Percentiles rank a stretch among this genome's conserved stretches.
Conservation (phyloP, 2,329 filamentous ascomycete species). For the Decorospora gaudefroyi region DNA sequence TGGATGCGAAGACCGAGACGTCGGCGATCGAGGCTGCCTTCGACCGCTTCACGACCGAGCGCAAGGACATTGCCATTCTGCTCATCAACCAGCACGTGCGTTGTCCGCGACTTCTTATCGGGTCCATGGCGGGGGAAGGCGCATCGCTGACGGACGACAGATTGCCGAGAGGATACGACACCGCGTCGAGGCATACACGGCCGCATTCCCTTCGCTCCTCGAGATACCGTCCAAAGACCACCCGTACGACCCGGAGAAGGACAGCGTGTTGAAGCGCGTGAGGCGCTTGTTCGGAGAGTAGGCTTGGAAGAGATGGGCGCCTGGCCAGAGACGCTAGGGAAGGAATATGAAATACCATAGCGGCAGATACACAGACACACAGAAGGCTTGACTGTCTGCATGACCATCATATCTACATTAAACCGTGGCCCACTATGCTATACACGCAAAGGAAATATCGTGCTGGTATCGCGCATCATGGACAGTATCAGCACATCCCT, state of each 20-base stretch:
- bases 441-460: slow-evolving; percentile 15
- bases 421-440: slow-evolving; percentile 6
- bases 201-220: slow-evolving; percentile 92
- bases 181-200: slow-evolving; percentile 86
- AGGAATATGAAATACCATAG: too few relatives aligned
- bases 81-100: slow-evolving; percentile 96
- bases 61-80: slow-evolving; percentile 96
- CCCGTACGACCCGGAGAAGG: slow-evolving; percentile 98
- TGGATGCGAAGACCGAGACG: slow-evolving; percentile 90
- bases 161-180: slow-evolving; percentile 92
- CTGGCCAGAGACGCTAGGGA: too few relatives aligned
- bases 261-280: slow-evolving; percentile 92
- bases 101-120: background rate
- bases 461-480: slow-evolving; percentile 26
- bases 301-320: slow-evolving; percentile 7
- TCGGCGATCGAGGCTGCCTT: slow-evolving; percentile 87
- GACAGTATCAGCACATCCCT: slow-evolving; percentile 3
- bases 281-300: slow-evolving; percentile 74
- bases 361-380: too few relatives aligned
- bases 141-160: slow-evolving; percentile 54
- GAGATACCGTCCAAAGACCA: slow-evolving; percentile 99
- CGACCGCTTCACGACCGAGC: slow-evolving; percentile 80
- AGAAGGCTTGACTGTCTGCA: slow-evolving; percentile 1
- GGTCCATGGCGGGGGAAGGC: background rate
- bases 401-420: slow-evolving; percentile 32